phyloP scores from a whole-genome alignment of 768 basidiomycete genomes.

The Mycena epipterygia region DNA sequence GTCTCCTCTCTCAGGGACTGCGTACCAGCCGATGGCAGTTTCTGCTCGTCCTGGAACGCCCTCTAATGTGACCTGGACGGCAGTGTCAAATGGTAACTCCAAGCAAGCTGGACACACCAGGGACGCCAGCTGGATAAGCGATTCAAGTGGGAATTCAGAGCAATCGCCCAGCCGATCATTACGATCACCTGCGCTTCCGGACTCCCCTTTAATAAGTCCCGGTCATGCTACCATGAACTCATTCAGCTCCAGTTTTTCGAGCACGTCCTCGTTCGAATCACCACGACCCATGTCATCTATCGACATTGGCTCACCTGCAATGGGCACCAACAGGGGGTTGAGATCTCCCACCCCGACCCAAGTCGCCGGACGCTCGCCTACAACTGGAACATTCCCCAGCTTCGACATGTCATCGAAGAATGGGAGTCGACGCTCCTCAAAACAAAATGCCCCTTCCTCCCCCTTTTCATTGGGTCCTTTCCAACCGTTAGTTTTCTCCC shows the following conservation, averaged over 20 bases:
- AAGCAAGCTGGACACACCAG: conserved; percentile 60
- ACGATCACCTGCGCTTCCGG: conserved; percentile 70
- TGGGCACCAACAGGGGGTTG: conserved; percentile 54
- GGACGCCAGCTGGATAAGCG: conserved; percentile 72
- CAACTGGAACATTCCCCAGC: conserved; percentile 63
- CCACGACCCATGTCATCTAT: conserved; percentile 62
- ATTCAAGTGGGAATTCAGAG: conserved; percentile 39
- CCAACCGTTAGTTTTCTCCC: conserved; percentile 76
- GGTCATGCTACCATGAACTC: conserved; percentile 47
- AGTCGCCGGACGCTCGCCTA: conserved; percentile 64
- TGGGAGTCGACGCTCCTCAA: conserved; percentile 66
- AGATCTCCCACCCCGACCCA: conserved; percentile 82
- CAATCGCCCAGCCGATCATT: conserved; percentile 62
- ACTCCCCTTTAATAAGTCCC: conserved; percentile 67
- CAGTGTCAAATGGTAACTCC: conserved; percentile 48
- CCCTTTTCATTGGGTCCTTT: conserved; percentile 66
- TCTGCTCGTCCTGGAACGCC: conserved; percentile 77
- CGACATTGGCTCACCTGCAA: conserved; percentile 63
- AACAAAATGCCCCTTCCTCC: conserved; percentile 63
- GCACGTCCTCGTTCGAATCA: conserved; percentile 44
- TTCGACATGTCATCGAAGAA: conserved; percentile 55
- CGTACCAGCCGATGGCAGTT: conserved; percentile 72
- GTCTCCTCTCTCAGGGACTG: conserved; percentile 76
- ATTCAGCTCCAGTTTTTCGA: conserved; percentile 46
- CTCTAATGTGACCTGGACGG: conserved; percentile 82